A percentile compares a stretch with the other conserved stretches of the same genome.
Conservation (phyloP, 768 basidiomycete genomes). For the Suillus sp. region DNA sequence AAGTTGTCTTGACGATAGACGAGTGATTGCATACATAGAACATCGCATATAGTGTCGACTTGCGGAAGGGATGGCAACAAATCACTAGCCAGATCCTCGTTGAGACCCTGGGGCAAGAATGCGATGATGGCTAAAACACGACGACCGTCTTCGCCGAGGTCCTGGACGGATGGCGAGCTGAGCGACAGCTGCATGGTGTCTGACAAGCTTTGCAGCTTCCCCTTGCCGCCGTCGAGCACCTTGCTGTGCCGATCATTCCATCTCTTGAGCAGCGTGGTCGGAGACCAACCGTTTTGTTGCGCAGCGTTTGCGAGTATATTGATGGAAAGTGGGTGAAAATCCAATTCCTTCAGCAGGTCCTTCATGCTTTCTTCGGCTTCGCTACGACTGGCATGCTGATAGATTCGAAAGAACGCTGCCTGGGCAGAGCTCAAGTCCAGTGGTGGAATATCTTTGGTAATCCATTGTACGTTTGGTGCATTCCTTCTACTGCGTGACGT, state of each 20-base stretch:
- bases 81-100: not conserved
- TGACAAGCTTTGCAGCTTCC: not conserved
- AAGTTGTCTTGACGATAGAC: conserved; percentile 3
- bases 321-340: not conserved
- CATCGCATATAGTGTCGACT: not conserved
- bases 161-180: not conserved
- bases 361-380: not conserved
- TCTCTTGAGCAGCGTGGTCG: not conserved
- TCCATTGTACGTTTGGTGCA: not conserved
- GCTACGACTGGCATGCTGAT: not conserved
- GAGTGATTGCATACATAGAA: conserved; percentile 1
- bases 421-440: not conserved
- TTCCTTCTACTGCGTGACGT: conserved; percentile 5
- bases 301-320: conserved; percentile 6
- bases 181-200: conserved; percentile 1
- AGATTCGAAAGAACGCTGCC: not conserved
- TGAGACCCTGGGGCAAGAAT: conserved; percentile 9
- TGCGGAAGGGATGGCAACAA: not conserved
- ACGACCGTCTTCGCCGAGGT: not conserved
- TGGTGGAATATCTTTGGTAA: not conserved
- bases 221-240: not conserved
- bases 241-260: not conserved
- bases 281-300: conserved; percentile 5
- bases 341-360: not conserved
- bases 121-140: conserved; percentile 4